Conservation (phyloP, 768 basidiomycete genomes). For the Suillus luteus region DNA sequence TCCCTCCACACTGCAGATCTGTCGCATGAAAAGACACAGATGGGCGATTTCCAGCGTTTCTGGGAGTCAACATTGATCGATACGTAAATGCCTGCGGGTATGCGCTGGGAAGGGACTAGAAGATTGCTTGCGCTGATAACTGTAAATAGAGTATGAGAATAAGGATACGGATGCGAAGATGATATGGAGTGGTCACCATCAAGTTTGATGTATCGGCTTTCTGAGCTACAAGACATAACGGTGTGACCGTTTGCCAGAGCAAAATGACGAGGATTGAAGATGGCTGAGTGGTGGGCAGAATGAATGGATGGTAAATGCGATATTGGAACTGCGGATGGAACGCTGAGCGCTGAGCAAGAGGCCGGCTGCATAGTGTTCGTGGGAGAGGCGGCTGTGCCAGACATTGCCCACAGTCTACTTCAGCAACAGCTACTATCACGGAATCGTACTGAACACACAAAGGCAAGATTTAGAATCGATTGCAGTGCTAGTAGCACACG, state of each 20-base stretch:
- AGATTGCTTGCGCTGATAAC: background rate
- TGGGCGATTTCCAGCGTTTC: background rate
- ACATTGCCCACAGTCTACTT: no score
- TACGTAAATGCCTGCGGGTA: background rate
- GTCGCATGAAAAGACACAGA: background rate
- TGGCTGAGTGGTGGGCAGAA: background rate
- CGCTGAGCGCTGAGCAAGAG: no score
- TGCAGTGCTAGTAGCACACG: no score
- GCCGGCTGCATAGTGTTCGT: no score
- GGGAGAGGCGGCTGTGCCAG: no score
- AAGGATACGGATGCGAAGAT: background rate
- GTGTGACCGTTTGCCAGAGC: background rate
- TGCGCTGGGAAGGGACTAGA: background rate
- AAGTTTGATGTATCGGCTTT: background rate
- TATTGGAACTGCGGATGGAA: background rate
- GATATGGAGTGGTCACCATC: background rate
- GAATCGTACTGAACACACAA: no score
- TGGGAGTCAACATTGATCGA: background rate
- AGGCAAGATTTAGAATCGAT: no score
- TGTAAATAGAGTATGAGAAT: background rate
- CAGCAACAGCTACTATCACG: no score
- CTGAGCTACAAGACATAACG: background rate
- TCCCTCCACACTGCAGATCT: background rate
- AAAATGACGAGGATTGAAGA: background rate
- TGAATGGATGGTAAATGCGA: background rate